Evolutionary conservation across 257 asterid genomes (phyloP), one percentile per base, ranked within the genome.

Genomic region (Pogostemon cablin): DNA sequence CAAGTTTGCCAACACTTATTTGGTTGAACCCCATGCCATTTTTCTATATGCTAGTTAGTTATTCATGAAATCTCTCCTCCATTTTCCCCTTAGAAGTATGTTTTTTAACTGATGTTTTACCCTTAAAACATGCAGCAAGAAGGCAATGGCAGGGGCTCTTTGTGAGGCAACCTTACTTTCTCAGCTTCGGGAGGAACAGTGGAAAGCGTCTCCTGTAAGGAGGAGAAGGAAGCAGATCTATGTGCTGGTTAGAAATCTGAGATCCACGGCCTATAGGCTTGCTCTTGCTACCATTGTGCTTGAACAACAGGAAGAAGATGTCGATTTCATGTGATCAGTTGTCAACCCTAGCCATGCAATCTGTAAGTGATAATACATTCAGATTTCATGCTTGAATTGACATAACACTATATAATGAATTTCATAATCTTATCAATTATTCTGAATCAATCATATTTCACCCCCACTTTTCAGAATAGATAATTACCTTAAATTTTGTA

Each of bases 241-340:
- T 76, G 96, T 93, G 37, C 80, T 89, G 64, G 99, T 89, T 40
- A 84, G 98, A 81, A 93, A 93, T 81, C 79, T 89, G 84, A 86
- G 96, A 78, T 91, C 96, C 60, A 91, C 96, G 5, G 84, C 95
- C 8, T 93, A 89, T 73, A 82, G 93, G 79, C 96, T 91, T 79
- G 99, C 93, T 72, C 87, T 82, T 64, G 96, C 96, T 6, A 82
- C 92, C 77, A 78, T 95, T 72, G 86, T 85, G 64, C 83, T 93
- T 4, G 99, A 93, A 80, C 85, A 82, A 46, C 81, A 84, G 69
- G 92, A 91, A 37, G 96, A 91, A 40, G 99, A 91, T 74, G 49
- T 77, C 60, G 77, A 76, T 50, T 83, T 71, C 80, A 79, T 86
- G 82, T 90, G 81, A 92, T 76, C 6, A 62, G 62, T 17, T 50